These are phyloP conservation scores for Penicillium cataractarum DNA, from an alignment of 495 filamentous ascomycete species.

Conservation along the genomic window DNA sequence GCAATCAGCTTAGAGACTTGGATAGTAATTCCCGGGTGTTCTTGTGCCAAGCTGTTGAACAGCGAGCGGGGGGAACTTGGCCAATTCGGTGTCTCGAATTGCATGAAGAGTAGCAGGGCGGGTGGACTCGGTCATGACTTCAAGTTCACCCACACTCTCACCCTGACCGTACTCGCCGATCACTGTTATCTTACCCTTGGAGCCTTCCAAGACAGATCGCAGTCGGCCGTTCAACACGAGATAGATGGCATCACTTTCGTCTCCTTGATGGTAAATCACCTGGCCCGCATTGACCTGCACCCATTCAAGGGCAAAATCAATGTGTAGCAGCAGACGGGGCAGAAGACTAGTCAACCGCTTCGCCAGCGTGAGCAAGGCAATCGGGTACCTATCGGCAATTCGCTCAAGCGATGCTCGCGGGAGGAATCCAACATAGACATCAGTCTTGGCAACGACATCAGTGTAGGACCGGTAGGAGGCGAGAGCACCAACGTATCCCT, in stretches of 20 bases:
- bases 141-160: constrained; percentile 95
- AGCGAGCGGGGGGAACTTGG: constrained; percentile 93
- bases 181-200: constrained; percentile 82
- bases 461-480: constrained; percentile 96
- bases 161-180: constrained; percentile 94
- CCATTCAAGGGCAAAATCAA: constrained; percentile 98
- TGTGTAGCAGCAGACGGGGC: constrained; percentile 90
- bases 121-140: constrained; percentile 92
- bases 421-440: constrained; percentile 97
- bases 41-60: constrained; percentile 95
- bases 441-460: constrained; percentile 95
- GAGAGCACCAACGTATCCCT: constrained; percentile 90
- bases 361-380: constrained; percentile 91
- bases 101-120: constrained; percentile 90
- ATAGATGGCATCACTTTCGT: constrained; percentile 98
- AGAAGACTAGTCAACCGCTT: constrained; percentile 89
- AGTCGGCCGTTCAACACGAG: constrained; percentile 94
- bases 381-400: constrained; percentile 88
- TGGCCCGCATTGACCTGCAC: constrained; percentile 94
- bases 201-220: constrained; percentile 74
- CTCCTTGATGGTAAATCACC: constrained; percentile 89
- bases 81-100: constrained; percentile 94
- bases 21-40: constrained; percentile 97
- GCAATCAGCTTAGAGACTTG: constrained; percentile 99
- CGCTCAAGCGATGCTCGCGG: constrained; percentile 84